A percentile compares a stretch with the other conserved stretches of the same genome.
Evolutionary conservation across 495 filamentous ascomycete genomes (phyloP).

Genomic region (Aspergillus nidulans): DNA sequence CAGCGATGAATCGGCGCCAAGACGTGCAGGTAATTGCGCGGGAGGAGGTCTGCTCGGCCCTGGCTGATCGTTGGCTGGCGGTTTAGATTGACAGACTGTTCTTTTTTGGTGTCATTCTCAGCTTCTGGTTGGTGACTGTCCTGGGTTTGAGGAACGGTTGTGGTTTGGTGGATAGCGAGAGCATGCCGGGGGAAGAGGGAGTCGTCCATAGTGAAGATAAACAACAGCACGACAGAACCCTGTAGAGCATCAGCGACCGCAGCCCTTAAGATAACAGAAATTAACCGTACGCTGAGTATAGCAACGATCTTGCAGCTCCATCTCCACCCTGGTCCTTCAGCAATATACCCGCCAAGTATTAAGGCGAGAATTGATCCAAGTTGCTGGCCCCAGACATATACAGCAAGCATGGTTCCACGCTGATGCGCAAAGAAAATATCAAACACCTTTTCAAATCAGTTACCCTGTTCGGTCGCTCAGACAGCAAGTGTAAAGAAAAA

Average conservation of each 20-base stretch:
- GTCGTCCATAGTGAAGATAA: constrained; percentile 34
- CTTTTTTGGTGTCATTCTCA: constrained; percentile 12
- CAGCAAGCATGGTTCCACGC: constrained; percentile 7
- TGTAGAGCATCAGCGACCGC: neutral
- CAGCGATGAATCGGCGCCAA: constrained; percentile 22
- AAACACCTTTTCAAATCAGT: too few relatives aligned
- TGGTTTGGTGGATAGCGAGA: neutral
- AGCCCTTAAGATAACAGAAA: neutral
- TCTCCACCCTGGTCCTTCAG: constrained; percentile 23
- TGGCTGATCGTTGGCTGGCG: constrained; percentile 5
- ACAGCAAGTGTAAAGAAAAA: neutral
- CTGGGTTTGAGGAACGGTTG: neutral
- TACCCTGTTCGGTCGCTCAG: too few relatives aligned
- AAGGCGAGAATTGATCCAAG: constrained; percentile 9
- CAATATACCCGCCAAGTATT: constrained; percentile 9
- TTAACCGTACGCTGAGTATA: constrained; percentile 23
- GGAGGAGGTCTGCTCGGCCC: constrained; percentile 17
- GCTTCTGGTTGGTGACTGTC: neutral
- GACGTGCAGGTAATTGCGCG: constrained; percentile 22
- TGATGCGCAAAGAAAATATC: constrained; percentile 24
- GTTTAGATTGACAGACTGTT: neutral
- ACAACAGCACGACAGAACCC: constrained; percentile 18
- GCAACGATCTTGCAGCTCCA: constrained; percentile 32
- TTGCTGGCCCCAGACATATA: constrained; percentile 11
- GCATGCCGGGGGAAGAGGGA: constrained; percentile 33